Conservation (phyloP, 2,329 filamentous ascomycete species). For the Myriosclerotinia duriaeana region DNA sequence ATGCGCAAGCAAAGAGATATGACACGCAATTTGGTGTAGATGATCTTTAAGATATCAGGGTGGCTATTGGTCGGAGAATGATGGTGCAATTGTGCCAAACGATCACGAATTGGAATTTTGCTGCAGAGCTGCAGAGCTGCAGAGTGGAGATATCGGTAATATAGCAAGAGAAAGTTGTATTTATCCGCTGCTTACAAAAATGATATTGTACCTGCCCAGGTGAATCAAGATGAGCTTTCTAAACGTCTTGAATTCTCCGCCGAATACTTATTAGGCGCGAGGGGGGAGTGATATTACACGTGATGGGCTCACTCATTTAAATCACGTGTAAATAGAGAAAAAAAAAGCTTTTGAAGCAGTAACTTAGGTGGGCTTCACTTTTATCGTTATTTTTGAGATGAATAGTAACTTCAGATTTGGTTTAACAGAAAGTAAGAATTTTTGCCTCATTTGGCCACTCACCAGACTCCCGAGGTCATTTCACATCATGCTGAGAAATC, state of each 20-base stretch:
- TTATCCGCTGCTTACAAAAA: background rate
- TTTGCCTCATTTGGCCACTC: background rate
- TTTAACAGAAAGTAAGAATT: background rate
- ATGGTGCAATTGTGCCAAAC: conserved; percentile 22
- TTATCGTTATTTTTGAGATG: background rate
- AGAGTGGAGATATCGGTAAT: conserved; percentile 7
- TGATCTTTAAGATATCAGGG: conserved; percentile 13
- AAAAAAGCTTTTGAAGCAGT: too few relatives aligned
- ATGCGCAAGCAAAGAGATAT: conserved; percentile 13
- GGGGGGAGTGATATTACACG: background rate
- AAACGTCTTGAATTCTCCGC: background rate
- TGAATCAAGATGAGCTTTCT: background rate
- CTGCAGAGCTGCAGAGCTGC: background rate
- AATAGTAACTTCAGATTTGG: background rate
- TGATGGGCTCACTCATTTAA: background rate
- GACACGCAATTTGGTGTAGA: background rate
- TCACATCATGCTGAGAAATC: conserved; percentile 9
- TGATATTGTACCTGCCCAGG: background rate
- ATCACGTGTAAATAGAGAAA: background rate
- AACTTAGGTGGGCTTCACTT: background rate
- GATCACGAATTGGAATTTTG: conserved; percentile 18
- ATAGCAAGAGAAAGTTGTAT: background rate
- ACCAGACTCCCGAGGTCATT: background rate
- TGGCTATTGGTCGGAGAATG: conserved; percentile 17
- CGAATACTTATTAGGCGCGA: background rate